A percentile compares a stretch with the other conserved stretches of the same genome.
Conservation (phyloP, 805 yeast genomes). For the Starmerella roubikii region DNA sequence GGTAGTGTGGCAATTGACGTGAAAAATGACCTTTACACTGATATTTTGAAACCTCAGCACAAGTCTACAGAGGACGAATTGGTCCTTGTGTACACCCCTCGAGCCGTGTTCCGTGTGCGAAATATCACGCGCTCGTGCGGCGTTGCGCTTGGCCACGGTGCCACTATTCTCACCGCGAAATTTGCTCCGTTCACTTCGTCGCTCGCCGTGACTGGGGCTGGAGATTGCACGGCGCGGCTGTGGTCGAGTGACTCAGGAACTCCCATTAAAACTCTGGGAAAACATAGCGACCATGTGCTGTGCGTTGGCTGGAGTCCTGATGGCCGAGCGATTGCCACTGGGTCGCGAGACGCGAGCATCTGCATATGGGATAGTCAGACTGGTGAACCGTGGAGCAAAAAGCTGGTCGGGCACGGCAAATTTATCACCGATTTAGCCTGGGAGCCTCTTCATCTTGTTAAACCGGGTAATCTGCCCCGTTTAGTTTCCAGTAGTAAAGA, state of each 20-base stretch:
- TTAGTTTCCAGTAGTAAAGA: conserved; percentile 85
- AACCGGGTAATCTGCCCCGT: conserved; percentile 38
- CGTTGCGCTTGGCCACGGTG: conserved; percentile 89
- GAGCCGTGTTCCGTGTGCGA: conserved; percentile 85
- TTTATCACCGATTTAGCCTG: conserved; percentile 84
- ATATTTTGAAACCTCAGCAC: conserved; percentile 73
- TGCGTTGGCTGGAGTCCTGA: conserved; percentile 88
- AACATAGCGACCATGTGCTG: conserved; percentile 82
- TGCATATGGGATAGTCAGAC: conserved; percentile 72
- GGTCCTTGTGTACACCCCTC: conserved; percentile 82
- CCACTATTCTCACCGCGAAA: conserved; percentile 80
- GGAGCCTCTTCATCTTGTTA: conserved; percentile 81
- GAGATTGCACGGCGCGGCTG: conserved; percentile 86
- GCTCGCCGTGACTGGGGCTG: conserved; percentile 87
- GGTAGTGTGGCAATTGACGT: conserved; percentile 37
- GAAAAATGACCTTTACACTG: conserved; percentile 58
- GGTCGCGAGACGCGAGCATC: conserved; percentile 84
- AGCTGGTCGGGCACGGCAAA: conserved; percentile 69
- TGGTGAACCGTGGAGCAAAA: conserved; percentile 61
- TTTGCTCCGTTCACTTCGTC: conserved; percentile 85
- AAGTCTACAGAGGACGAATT: conserved; percentile 86
- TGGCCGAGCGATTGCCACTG: conserved; percentile 85
- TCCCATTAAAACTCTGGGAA: conserved; percentile 68
- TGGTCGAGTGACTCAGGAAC: conserved; percentile 97
- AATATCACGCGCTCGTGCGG: conserved; percentile 85